Base-by-base conservation (phyloP, 2,329 filamentous ascomycete genomes). In the Aureobasidium musti region DNA sequence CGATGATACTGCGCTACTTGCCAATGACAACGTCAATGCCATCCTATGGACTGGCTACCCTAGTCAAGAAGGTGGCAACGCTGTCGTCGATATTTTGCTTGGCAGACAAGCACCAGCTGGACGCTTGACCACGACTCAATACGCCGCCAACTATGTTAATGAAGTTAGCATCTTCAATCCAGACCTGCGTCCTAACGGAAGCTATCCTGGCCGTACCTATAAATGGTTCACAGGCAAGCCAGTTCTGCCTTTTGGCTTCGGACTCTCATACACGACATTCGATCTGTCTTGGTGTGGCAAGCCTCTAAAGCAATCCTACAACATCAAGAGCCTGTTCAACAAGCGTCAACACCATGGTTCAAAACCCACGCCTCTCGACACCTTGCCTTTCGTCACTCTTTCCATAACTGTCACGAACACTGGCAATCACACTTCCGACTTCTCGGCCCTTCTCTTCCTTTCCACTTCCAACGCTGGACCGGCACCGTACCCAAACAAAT, bases 1-100 rank as follows among this genome's bases (percentile, higher is more conserved):
- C 23, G 86, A 88, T 70, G 80, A 81, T 65, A 78, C 80, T 0
- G 78, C 82, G 2, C 72, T 87, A 2, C 72, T 82, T 6, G 74
- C 73, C 4, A 82, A 84, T 64, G 68, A 75, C 1, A 82, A 82
- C 60, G 79, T 87, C 65, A 80, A 78, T 30, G 79, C 83, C 0
- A 72, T 88, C 0, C 70, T 88, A 0, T 87, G 86, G 86, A 83
- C 77, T 0, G 84, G 85, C 0, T 87, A 86, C 64, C 86, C 86
- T 0, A 85, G 86, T 1, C 85, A 88, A 73, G 82, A 82, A 45
- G 86, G 86, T 13, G 86, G 86, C 2, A 74, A 76, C 11, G 86
- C 85, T 0, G 72, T 87, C 13, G 75, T 86, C 56, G 79, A 86
- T 65, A 77, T 87, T 63, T 70, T 88, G 35, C 82, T 79, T 7